Evolutionary conservation across 2,329 filamentous ascomycete genomes (phyloP), one percentile per base, ranked within the genome.

Genomic region (Ascochyta fabae): DNA sequence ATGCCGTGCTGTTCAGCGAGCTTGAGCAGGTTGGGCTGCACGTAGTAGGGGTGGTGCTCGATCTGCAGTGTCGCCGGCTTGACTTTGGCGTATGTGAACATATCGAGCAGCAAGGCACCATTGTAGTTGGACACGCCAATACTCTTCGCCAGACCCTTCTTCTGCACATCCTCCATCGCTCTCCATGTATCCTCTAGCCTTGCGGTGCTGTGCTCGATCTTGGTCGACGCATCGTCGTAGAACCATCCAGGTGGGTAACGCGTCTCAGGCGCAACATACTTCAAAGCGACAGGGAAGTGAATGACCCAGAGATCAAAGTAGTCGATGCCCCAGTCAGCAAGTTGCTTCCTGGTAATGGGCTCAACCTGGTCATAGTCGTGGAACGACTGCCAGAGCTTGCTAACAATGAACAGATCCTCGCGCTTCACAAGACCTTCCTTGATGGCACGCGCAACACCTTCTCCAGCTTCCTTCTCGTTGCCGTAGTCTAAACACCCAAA

Each of bases 351-450:
- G 79, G 93, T 90, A 72, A 88, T 88, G 76, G 86, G 86, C 77
- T 82, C 84, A 72, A 95, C 92, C 67, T 84, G 84, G 66, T 94
- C 88, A 67, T 83, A 83, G 70, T 94, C 89, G 82, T 96, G 91
- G 85, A 92, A 96, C 64, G 88, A 88, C 81, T 94, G 92, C 92
- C 92, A 96, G 55, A 96, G 88, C 83, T 96, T 96, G 78, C 89
- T 92, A 62, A 93, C 91, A 73, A 96, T 87, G 85, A 96, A 96
- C 74, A 96, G 89, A 23, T 96, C 91, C 77, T 90, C 86, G 42
- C 73, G 70, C 64, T 75, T 74, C 47, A 65, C 66, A 41, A 75
- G 60, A 24, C 73, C 73, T 8, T 75, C 73, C 54, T 75, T 75
- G 68, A 75, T 74, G 40, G 72, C 72, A 38, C 70, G 69, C 40